phyloP scores from a whole-genome alignment of 257 asterid genomes.

The Solanum boliviense region DNA sequence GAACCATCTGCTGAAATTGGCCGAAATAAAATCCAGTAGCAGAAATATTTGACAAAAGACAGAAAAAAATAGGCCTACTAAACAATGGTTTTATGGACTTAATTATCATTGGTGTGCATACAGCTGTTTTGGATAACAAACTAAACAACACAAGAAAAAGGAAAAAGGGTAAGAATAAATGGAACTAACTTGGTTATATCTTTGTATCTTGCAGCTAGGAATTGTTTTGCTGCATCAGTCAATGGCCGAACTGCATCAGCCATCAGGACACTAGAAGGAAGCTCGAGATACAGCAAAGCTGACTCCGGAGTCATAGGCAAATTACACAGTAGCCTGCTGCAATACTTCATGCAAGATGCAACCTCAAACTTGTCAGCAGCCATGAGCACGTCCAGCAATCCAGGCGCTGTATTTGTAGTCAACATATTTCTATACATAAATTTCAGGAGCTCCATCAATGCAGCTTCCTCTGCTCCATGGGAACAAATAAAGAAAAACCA shows the following conservation, averaged over 20 bases:
- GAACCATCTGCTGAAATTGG: not conserved
- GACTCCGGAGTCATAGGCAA: conserved; percentile 14
- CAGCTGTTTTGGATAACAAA: not conserved
- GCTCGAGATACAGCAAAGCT: conserved; percentile 13
- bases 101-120: not conserved
- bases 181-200: conserved; percentile 13
- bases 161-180: not conserved
- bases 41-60: not conserved
- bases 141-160: not conserved
- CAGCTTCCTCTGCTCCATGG: conserved; percentile 18
- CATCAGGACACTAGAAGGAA: conserved; percentile 16
- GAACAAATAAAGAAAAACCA: not conserved
- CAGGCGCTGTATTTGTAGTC: conserved; percentile 4
- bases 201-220: conserved; percentile 11
- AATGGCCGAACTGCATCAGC: conserved; percentile 18
- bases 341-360: conserved; percentile 17
- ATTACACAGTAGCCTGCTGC: conserved; percentile 7
- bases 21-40: not conserved
- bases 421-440: conserved; percentile 19
- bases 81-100: not conserved
- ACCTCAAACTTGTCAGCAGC: conserved; percentile 22
- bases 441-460: conserved; percentile 17
- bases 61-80: not conserved
- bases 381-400: conserved; percentile 17
- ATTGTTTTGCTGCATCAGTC: conserved; percentile 17